Evolutionary conservation across 768 basidiomycete species (phyloP), one percentile per base, ranked within the genome.

Genomic region (Mycena rebaudengoi): DNA sequence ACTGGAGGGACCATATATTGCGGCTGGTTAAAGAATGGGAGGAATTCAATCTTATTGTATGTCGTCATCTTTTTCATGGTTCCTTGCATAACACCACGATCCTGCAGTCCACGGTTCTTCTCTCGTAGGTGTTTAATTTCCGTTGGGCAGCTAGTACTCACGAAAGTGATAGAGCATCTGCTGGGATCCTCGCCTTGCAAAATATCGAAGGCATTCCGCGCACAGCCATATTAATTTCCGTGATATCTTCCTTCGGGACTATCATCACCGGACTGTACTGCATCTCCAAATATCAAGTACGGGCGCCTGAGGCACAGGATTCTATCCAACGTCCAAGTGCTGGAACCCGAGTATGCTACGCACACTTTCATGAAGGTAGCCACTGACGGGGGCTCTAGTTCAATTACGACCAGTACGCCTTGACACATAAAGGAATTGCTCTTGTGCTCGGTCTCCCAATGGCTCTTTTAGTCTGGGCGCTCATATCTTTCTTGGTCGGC

Each of bases 21-120:
- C 48, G 59, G 33, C n/a, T 60, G 49, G 49, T 60, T 13, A 60
- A 51, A 35, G 59, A 60, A 32, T 60, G 59, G 59, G 59, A 60
- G 30, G 59, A 52, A 5, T 60, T 60, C 32, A 60, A 60, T 18
- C 49, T 60, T 6, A 60, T 60, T 29, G 59, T 60, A 32, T 33
- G 59, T 21, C 26, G 18, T 5, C 18, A 10, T 18, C 10, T 37
- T 18, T 10, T 18, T 13, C 18, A 16, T 23, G 12, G 3, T 10
- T 55, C 2, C 21, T 1, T 20, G 37, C n/a, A 16, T 35, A 11
- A 10, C 26, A n/a, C n/a, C n/a, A n/a, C n/a, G n/a, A n/a, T n/a
- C 25, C 11, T 30, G 13, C 29, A 58, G 59, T 60, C 59, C 14
- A 60, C 59, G 11, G 59, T 58, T 1, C 48, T 60, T 35, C 10